Evolutionary conservation across 106 monocot genomes (phyloP), one percentile per base, ranked within the genome.

Genomic region (Narthecium ossifragum): DNA sequence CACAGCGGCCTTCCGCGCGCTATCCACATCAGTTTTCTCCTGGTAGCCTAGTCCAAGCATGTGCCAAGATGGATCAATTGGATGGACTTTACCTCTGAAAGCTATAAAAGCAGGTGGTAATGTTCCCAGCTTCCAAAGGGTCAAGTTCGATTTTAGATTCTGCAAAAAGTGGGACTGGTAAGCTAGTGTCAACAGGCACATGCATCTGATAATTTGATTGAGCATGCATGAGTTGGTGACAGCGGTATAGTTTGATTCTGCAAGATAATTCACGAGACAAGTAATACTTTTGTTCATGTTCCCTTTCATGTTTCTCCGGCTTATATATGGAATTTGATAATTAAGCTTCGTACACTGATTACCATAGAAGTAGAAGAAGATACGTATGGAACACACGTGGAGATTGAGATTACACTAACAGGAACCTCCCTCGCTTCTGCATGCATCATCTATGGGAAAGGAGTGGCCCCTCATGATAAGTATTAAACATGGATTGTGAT

Each of bases 41-140:
- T 93, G 92, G 46, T 93, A 93, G 8, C 88, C 93, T 27, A 93
- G 60, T 1, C 93, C 93, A 38, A 93, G 68, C 88, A 93, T 72
- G 67, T 93, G 93, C 93, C 93, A 93, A 24, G 79, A 76, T 18
- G 81, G 76, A 60, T 93, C 78, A 9, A 93, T 82, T 0, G 85
- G 81, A 58, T 88, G 77, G 30, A 88, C 67, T 41, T 93, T 43
- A 9, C 85, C 81, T 58, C 76, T 73, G 67, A 93, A 93, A 58
- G 93, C 85, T 71, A 93, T 85, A 21, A 93, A 60, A 0, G 93
- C 93, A 36, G 93, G 93, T 13, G 93, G 93, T 52, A 93, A 63
- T 3, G 88, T 93, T 24, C 93, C 93, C 38, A 93, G 79, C 70
- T 82, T 93, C 93, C 93, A 93, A 45, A 88, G 45, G 5, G 79